Base-by-base conservation (phyloP, 2,329 filamentous ascomycete genomes). In the Trichophyton simii region DNA sequence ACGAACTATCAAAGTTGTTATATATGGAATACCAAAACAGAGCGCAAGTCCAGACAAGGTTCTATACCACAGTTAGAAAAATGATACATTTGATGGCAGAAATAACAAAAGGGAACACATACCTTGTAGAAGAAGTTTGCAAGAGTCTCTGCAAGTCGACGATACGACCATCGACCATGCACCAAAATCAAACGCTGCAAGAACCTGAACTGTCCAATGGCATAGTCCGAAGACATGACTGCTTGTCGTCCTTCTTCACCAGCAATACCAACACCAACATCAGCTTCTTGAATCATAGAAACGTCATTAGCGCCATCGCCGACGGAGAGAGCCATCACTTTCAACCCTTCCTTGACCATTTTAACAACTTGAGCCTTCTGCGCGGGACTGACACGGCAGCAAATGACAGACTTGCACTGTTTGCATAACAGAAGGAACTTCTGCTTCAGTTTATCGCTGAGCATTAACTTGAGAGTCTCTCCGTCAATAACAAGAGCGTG, bases 91-190 rank as follows among this genome's bases (percentile, higher is more conserved):
- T 18, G 20, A 52, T 18, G 18, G 22, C 15, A 7, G 8, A 18
- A 50, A 55, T 34, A 25, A 54, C 20, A 11, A 42, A 7, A 59
- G 36, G 44, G 65, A 9, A 31, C 28, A 7, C 77, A 70, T 72
- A 84, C 83, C 78, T 99, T 99, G 84, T 97, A 99, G 80, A 99
- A 99, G 81, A 99, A 99, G 74, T 99, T 99, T 73, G 91, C 90
- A 69, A 95, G 96, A 55, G 87, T 89, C 78, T 99, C 94, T 34
- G 87, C 90, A 72, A 99, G 78, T 68, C 94, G 85, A 60, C 92
- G 84, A 77, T 99, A 99, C n/a, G 91, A 96, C 89, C 91, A 96
- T 62, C 91, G 84, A 62, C 91, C 91, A 71, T 96, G 91, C 3
- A 96, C 91, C 20, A 96, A 82, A 34, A 96, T 83, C 63, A 96